These are phyloP conservation scores for Pseudocercospora macadamiae DNA, from an alignment of 2,329 filamentous ascomycete genomes.

Conservation along the genomic window DNA sequence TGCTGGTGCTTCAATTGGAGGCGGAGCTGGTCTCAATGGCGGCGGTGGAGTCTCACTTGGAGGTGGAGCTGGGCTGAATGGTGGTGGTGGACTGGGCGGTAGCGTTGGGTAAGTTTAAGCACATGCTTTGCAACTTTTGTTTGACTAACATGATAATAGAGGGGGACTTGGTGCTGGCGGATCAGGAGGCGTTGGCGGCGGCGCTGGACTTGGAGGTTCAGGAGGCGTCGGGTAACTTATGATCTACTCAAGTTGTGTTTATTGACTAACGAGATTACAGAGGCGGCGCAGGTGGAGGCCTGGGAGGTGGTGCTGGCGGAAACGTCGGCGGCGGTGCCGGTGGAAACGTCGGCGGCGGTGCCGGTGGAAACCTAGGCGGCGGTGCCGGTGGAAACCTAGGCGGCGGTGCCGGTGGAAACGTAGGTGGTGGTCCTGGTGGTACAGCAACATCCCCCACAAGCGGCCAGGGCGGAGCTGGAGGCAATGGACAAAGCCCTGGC, in stretches of 20 bases:
- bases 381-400: background rate
- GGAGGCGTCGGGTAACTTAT: no score
- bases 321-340: background rate
- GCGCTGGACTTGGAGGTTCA: no score
- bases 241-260: no score
- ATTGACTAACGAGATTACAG: no score
- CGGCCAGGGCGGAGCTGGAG: background rate
- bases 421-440: background rate
- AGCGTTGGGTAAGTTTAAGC: background rate
- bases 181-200: background rate
- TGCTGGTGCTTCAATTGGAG: background rate
- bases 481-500: no score
- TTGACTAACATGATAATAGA: background rate
- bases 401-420: background rate
- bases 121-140: background rate
- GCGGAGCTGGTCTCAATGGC: background rate
- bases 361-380: background rate
- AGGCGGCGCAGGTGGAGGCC: background rate
- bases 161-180: background rate
- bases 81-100: background rate
- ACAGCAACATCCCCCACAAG: no score
- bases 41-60: background rate
- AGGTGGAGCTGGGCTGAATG: background rate
- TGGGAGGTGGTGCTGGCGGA: background rate
- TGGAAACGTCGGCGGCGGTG: background rate